Evolutionary conservation across 2,329 filamentous ascomycete genomes (phyloP), one percentile per base, ranked within the genome.

Genomic region (Coniochaeta sp.): DNA sequence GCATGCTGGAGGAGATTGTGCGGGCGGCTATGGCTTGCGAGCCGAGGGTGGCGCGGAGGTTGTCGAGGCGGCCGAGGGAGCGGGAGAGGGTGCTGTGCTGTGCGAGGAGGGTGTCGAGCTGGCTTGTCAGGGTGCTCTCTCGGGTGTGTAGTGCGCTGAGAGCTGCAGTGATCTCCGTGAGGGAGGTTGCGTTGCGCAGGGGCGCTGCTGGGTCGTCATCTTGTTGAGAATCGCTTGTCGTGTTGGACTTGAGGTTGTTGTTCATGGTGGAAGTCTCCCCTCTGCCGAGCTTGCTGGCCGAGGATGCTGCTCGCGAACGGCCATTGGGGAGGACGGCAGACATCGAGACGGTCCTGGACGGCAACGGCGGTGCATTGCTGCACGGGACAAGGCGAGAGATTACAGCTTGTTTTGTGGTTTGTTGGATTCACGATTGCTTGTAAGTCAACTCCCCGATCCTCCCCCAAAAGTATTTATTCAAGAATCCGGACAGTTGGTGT

Each of bases 31-130:
- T 89, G 58, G 89, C 90, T 71, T 98, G 95, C 6, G 91, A 86
- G 61, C 92, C 92, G 34, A 98, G 83, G 64, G 93, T 89, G 47
- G 93, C 93, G 66, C 95, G 90, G 59, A 97, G 83, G 33, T 96
- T 81, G 74, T 99, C 95, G 64, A 99, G 83, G 19, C 93, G 89
- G 62, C 87, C 87, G 58, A 99, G 82, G 69, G 97, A 91, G 65
- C 92, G 89, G 22, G 89, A 89, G 57, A 99, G 84, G 70, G 96
- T 90, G 63, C 90, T 87, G 71, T 98, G 92, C 0, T 90, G 92
- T 63, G 88, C 85, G 57, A 97, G 78, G 59, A 97, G 84, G 58
- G 83, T 79, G 73, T 93, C 86, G 52, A 98, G 86, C 54, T 87
- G 88, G 59, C 82, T 80, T 0, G 89, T 91, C 64, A 97, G 86